phyloP scores from a whole-genome alignment of 306 rosid genomes.

The barrel medic (Medicago truncatula) region MtrunA17r5.0-ANR NC_053049.1:16407501-16408000 shows the following conservation, averaged over 20 bases:
- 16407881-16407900: no score
- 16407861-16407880: no score
- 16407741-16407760: conserved; percentile 75
- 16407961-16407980: no score
- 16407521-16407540: not conserved
- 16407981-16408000: no score
- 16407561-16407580: conserved; percentile 55
- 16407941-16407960: not conserved
- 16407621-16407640: conserved; percentile 79
- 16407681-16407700: not conserved
- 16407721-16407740: conserved; percentile 82
- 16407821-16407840: not conserved
- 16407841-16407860: no score
- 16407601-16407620: conserved; percentile 91
- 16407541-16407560: not conserved
- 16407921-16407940: not conserved
- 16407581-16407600: conserved; percentile 87
- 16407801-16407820: not conserved
- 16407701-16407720: conserved; percentile 14
- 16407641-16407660: conserved; percentile 52
- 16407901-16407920: not conserved
- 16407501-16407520: no score
- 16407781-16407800: conserved; percentile 49
- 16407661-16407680: conserved; percentile 13
- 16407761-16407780: conserved; percentile 82